A percentile compares a stretch with the other conserved stretches of the same genome.
Evolutionary conservation across 257 asterid species (phyloP).

Genomic region (Hygrophila difformis): DNA sequence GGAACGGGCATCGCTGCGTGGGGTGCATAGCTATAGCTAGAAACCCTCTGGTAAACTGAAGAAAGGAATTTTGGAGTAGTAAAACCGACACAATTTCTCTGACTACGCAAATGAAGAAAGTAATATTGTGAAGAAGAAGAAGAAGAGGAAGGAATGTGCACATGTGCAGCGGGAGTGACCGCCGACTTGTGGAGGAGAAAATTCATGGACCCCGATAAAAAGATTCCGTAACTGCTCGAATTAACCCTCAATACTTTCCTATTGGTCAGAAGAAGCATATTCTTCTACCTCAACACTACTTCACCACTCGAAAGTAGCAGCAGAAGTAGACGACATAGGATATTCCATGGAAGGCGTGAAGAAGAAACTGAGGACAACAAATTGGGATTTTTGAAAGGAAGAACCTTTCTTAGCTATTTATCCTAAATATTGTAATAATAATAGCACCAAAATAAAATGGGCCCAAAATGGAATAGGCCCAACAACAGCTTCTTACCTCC

Average conservation of each 20-base stretch:
- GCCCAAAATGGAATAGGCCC: no score
- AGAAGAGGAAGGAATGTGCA: constrained; percentile 3
- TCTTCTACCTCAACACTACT: neutral
- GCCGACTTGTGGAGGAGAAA: constrained; percentile 30
- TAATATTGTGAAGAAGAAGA: constrained; percentile 12
- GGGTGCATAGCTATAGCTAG: constrained; percentile 32
- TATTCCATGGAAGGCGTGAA: constrained; percentile 27
- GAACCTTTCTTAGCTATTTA: no score
- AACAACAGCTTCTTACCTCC: no score
- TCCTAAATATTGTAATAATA: no score
- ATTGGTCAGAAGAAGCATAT: constrained; percentile 29
- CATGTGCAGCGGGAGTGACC: constrained; percentile 13
- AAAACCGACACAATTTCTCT: constrained; percentile 19
- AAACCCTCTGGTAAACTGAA: constrained; percentile 25
- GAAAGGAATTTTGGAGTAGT: constrained; percentile 27
- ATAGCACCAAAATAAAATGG: no score
- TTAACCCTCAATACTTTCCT: constrained; percentile 20
- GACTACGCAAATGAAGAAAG: constrained; percentile 4
- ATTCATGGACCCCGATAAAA: constrained; percentile 33
- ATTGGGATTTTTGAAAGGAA: no score
- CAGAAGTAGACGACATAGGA: neutral
- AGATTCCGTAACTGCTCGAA: constrained; percentile 20
- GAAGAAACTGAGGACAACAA: no score
- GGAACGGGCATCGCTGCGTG: constrained; percentile 42
- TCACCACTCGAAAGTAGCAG: neutral